Conservation (phyloP, 2,329 filamentous ascomycete species). For the Xylaria sp. region DNA sequence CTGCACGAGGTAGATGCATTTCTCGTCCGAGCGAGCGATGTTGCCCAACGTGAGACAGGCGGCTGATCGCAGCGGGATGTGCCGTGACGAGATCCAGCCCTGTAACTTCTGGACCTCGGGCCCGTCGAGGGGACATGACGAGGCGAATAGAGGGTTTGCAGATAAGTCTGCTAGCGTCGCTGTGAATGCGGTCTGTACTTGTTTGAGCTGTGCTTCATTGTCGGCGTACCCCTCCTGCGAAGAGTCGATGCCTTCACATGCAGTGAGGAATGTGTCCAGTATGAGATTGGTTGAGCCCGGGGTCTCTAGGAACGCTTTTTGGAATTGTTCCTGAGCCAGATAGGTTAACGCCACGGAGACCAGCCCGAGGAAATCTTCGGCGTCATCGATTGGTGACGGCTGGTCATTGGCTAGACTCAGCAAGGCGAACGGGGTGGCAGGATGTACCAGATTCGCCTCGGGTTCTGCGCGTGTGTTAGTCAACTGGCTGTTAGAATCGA, state of each 20-base stretch:
- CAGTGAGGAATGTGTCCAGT: constrained; percentile 60
- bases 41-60: constrained; percentile 72
- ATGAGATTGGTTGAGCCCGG: constrained; percentile 56
- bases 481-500: constrained; percentile 21
- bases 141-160: constrained; percentile 59
- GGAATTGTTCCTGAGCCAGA: constrained; percentile 64
- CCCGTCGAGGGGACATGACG: constrained; percentile 56
- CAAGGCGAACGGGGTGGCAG: constrained; percentile 60
- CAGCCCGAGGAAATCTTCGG: constrained; percentile 66
- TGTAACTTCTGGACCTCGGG: constrained; percentile 56
- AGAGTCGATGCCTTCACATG: constrained; percentile 56
- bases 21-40: constrained; percentile 67
- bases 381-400: constrained; percentile 59
- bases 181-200: constrained; percentile 62
- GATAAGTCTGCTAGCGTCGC: constrained; percentile 63
- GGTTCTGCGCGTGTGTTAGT: constrained; percentile 52
- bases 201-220: constrained; percentile 58
- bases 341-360: constrained; percentile 66
- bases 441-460: constrained; percentile 58
- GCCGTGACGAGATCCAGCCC: constrained; percentile 58
- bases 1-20: constrained; percentile 62
- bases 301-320: constrained; percentile 59
- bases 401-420: constrained; percentile 60
- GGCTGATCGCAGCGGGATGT: constrained; percentile 63
- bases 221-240: constrained; percentile 59